Evolutionary conservation across 306 rosid species (phyloP), one percentile per base, ranked within the genome.

Genomic region (Carpinus viminea): DNA sequence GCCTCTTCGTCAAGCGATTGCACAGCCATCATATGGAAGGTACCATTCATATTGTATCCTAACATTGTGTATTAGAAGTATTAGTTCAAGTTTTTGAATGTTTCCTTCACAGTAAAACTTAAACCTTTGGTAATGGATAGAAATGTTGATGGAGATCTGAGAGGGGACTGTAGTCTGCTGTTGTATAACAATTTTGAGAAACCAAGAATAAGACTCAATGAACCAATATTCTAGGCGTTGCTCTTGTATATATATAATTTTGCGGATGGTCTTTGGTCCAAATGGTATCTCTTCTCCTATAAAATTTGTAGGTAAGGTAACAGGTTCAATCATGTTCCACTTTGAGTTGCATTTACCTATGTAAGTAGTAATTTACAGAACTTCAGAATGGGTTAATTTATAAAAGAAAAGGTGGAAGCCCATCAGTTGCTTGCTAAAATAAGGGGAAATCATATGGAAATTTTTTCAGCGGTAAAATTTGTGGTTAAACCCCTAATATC

Each of bases 1-100:
- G 97, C 98, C 70, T 95, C 98, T 72, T 87, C 97, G n/a, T n/a
- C n/a, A n/a, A 86, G 90, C 72, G 98, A 95, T 82, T 89, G 91
- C 79, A 87, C 95, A 4, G 93, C 97, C 80, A 91, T 92, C 85
- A 85, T 92, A 83, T 92, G 98, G 98, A 81, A 94, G 98, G 98
- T 92, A 88, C 46, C 13, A 12, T 85, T 76, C 59, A 24, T 74
- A 74, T 78, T 61, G 34, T 59, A 24, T 66, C 74, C n/a, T 65
- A 50, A 41, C 50, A 53, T 82, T 38, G 31, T 52, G 46, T 31
- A 64, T 64, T 41, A 41, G 47, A 79, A 75, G 77, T 79, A 18
- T 72, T 73, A 41, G 28, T 43, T 68, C 21, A 46, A 68, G 43
- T 64, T 61, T 68, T 61, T 71, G 51, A 54, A 52, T 69, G 47